Evolutionary conservation across 2,329 filamentous ascomycete species (phyloP).

Genomic region (Graphilbum fragrans): DNA sequence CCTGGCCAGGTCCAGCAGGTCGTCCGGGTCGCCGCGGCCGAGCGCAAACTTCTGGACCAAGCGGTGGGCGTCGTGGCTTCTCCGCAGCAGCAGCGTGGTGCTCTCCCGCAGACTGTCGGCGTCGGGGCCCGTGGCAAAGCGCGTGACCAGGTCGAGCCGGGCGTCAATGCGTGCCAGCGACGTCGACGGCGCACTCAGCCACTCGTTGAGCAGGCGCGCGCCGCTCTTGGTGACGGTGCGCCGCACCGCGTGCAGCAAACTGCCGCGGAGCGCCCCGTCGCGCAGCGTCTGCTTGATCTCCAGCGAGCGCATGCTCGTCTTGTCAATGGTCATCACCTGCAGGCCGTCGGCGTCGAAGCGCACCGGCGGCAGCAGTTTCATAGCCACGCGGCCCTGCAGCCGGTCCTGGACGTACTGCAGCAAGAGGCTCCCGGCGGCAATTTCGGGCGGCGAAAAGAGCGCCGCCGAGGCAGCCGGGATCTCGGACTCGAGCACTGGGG

Average conservation of each 20-base stretch:
- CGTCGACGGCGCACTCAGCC: constrained; percentile 85
- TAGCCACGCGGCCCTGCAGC: constrained; percentile 55
- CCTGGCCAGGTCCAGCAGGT: constrained; percentile 69
- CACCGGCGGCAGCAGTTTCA: constrained; percentile 74
- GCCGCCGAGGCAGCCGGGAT: constrained; percentile 39
- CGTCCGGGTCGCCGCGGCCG: constrained; percentile 82
- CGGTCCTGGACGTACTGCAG: constrained; percentile 74
- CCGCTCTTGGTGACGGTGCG: constrained; percentile 88
- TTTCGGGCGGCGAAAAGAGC: constrained; percentile 55
- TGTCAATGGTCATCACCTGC: constrained; percentile 83
- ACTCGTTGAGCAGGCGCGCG: constrained; percentile 68
- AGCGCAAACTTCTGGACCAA: constrained; percentile 90
- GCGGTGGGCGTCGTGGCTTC: constrained; percentile 75
- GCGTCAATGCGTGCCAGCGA: constrained; percentile 66
- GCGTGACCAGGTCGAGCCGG: constrained; percentile 69
- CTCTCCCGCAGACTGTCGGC: constrained; percentile 55
- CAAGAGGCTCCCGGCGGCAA: constrained; percentile 66
- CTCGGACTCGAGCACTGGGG: constrained; percentile 62
- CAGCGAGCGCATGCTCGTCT: constrained; percentile 76
- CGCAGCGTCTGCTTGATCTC: constrained; percentile 81
- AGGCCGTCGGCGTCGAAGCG: constrained; percentile 50
- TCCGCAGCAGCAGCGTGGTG: constrained; percentile 54
- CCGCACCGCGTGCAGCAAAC: constrained; percentile 78
- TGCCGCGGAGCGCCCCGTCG: constrained; percentile 69
- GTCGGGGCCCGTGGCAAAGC: constrained; percentile 57